These are phyloP conservation scores for Helminthosporium solani DNA, from an alignment of 2,329 filamentous ascomycete genomes.

Conservation along the genomic window DNA sequence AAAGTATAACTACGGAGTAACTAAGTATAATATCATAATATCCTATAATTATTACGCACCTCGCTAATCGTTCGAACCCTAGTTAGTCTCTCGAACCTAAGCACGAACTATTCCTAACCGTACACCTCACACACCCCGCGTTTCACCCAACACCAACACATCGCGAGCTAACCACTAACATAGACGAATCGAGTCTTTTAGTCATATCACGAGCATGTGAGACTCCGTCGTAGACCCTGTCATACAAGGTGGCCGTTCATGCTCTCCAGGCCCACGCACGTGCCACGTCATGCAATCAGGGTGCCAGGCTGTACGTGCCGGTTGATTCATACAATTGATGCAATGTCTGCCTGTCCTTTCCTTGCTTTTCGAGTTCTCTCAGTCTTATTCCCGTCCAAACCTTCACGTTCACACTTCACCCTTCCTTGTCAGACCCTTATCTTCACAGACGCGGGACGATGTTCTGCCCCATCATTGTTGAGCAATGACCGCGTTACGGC, in stretches of 20 bases:
- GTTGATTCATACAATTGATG: slow-evolving; percentile 11
- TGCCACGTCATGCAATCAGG: slow-evolving; percentile 10
- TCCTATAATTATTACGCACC: too few relatives aligned
- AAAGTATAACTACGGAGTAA: too few relatives aligned
- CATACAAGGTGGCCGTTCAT: background rate
- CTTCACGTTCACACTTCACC: slow-evolving; percentile 2
- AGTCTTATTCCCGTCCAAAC: background rate
- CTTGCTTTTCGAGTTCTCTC: slow-evolving; percentile 3
- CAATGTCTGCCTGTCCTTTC: slow-evolving; percentile 8
- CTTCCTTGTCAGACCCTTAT: slow-evolving; percentile 10
- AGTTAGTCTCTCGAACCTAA: too few relatives aligned
- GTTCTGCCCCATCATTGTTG: slow-evolving; percentile 23
- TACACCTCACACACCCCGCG: slow-evolving; percentile 10
- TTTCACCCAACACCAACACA: slow-evolving; percentile 6
- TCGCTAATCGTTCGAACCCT: too few relatives aligned
- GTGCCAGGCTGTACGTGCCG: slow-evolving; percentile 5
- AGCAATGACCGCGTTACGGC: slow-evolving; percentile 25
- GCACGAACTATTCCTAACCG: too few relatives aligned
- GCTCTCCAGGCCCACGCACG: background rate
- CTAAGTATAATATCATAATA: too few relatives aligned
- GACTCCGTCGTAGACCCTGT: background rate
- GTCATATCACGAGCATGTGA: background rate
- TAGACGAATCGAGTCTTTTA: too few relatives aligned
- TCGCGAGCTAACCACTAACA: too few relatives aligned
- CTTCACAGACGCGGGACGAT: slow-evolving; percentile 24